Base-by-base conservation (phyloP, 2,329 filamentous ascomycete genomes). In the Emergomyces africanus region DNA sequence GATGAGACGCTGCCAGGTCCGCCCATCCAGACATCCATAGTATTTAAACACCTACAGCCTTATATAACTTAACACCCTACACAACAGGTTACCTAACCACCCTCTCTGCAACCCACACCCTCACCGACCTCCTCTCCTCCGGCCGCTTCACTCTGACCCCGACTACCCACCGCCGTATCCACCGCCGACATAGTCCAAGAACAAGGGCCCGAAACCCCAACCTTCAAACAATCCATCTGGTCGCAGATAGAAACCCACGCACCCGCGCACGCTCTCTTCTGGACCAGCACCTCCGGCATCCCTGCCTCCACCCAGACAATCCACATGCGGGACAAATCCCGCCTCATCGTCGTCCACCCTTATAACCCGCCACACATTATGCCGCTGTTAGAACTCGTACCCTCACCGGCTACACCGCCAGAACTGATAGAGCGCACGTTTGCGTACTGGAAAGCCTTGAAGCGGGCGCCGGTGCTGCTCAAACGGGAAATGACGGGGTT, bases 361-460 rank as follows among this genome's bases (percentile, higher is more conserved):
- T 85, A 81, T 67, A 84, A 84, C 58, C 83, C 80, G 25, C 82
- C 82, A 1, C 81, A 84, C 62, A 75, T 84, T 57, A 83, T 84
- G 79, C 82, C 82, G 0, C 65, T 85, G 1, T 68, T 84, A 2
- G 82, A 85, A 66, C 72, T 84, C 37, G 81, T 84, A 0, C 80
- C 81, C 0, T 75, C 73, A 1, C 75, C 74, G 4, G 60, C 63
- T 35, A 83, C 78, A 0, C 66, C 67, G 0, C 42, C 68, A 0
- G 66, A 68, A 0, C 69, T 75, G 1, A 68, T 80, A 0, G 64
- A 70, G 4, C 66, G 68, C 8, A 79, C 78, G 4, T 57, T 77
- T 33, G 64, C 67, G 0, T 83, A 80, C 63, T 83, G 77, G 77
- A 66, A 66, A 2, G 61, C 61, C 1, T 63, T 75, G 1, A 70